phyloP scores from a whole-genome alignment of 2,329 filamentous ascomycete species.

The Zymoseptoria crescenta region DNA sequence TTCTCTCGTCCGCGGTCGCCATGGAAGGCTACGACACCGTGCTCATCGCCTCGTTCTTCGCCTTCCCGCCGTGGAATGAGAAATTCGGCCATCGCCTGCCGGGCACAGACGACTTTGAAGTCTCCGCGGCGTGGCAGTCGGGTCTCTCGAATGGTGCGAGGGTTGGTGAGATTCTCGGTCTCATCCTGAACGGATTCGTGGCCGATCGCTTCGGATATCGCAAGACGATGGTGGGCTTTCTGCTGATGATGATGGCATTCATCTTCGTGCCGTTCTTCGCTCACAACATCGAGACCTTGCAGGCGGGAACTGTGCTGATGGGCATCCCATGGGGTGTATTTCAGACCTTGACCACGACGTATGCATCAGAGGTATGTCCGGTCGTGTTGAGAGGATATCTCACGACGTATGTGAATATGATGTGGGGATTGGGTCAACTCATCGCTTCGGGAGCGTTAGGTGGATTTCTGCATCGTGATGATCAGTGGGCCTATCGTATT shows the following conservation, averaged over 20 bases:
- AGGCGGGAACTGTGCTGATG: conserved; percentile 21
- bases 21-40: conserved; percentile 38
- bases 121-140: conserved; percentile 52
- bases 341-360: conserved; percentile 43
- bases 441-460: conserved; percentile 35
- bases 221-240: conserved; percentile 52
- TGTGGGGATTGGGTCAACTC: conserved; percentile 56
- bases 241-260: conserved; percentile 48
- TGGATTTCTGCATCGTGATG: conserved; percentile 17
- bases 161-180: conserved; percentile 58
- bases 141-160: conserved; percentile 48
- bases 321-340: conserved; percentile 31
- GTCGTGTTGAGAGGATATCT: conserved; percentile 49
- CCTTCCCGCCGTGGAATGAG: conserved; percentile 24
- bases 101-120: conserved; percentile 35
- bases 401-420: conserved; percentile 54
- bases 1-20: conserved; percentile 32
- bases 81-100: conserved; percentile 34
- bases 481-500: conserved; percentile 32
- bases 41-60: conserved; percentile 31
- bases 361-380: conserved; percentile 59
- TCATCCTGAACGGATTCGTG: conserved; percentile 57
- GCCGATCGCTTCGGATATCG: conserved; percentile 43
- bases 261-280: conserved; percentile 43
- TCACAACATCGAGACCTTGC: conserved; percentile 23